These are phyloP conservation scores for Fusarium anguioides DNA, from an alignment of 2,329 filamentous ascomycete species.

Conservation along the genomic window DNA sequence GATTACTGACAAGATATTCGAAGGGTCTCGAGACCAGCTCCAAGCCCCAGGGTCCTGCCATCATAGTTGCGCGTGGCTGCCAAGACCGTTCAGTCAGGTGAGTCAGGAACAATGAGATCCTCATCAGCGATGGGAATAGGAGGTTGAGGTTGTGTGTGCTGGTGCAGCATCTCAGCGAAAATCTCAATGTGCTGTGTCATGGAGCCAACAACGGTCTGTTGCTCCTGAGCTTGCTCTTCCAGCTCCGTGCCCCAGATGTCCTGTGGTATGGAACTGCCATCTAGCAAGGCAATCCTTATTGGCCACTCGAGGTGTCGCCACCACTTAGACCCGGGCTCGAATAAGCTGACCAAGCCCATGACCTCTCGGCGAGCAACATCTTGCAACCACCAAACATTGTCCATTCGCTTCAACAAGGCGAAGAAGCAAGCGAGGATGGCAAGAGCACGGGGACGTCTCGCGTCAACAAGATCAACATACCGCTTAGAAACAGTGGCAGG, in stretches of 20 bases:
- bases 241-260: constrained; percentile 68
- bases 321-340: constrained; percentile 69
- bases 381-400: constrained; percentile 75
- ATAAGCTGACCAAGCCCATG: constrained; percentile 69
- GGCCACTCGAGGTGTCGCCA: constrained; percentile 72
- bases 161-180: constrained; percentile 52
- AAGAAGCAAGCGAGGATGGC: constrained; percentile 75
- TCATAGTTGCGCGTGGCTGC: not conserved
- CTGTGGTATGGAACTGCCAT: constrained; percentile 63
- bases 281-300: constrained; percentile 67
- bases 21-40: constrained; percentile 34
- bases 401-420: constrained; percentile 70
- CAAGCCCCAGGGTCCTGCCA: constrained; percentile 4
- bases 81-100: constrained; percentile 47
- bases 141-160: constrained; percentile 46
- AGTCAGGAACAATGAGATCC: constrained; percentile 47
- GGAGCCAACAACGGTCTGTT: constrained; percentile 50
- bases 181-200: constrained; percentile 56
- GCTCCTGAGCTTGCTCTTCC: constrained; percentile 54
- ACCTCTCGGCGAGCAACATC: constrained; percentile 74
- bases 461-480: constrained; percentile 69
- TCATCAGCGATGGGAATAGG: constrained; percentile 49
- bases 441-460: constrained; percentile 69
- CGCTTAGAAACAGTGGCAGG: constrained; percentile 72
- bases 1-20: not conserved